phyloP scores from a whole-genome alignment of 2,329 filamentous ascomycete species.

The Xylaria arbuscula region DNA sequence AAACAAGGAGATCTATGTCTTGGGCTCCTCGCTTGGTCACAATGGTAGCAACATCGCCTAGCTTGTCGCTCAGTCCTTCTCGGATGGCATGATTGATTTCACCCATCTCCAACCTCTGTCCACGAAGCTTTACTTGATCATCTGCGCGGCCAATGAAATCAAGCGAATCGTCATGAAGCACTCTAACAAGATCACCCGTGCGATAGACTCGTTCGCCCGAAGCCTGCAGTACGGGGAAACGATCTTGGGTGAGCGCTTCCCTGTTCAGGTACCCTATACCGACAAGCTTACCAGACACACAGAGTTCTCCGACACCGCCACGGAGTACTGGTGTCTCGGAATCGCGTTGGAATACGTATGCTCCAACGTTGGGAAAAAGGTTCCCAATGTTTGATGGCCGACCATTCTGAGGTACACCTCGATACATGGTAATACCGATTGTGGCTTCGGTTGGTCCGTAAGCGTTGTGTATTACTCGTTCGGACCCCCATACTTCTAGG shows the following conservation, averaged over 20 bases:
- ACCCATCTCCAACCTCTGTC: constrained; percentile 87
- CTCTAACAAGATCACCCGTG: constrained; percentile 87
- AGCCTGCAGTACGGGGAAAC: constrained; percentile 73
- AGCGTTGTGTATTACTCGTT: constrained; percentile 87
- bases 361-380: constrained; percentile 88
- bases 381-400: constrained; percentile 88
- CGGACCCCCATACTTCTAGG: constrained; percentile 83
- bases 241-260: constrained; percentile 78
- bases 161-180: constrained; percentile 83
- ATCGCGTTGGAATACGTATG: constrained; percentile 77
- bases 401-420: constrained; percentile 80
- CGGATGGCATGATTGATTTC: constrained; percentile 90
- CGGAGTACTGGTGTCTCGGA: constrained; percentile 78
- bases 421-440: constrained; percentile 91
- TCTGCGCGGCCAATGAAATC: constrained; percentile 90
- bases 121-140: constrained; percentile 91
- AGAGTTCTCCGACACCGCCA: constrained; percentile 87
- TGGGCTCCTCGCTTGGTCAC: constrained; percentile 76
- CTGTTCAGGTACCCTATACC: constrained; percentile 90
- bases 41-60: constrained; percentile 80
- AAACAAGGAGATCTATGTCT: constrained; percentile 84
- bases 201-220: constrained; percentile 78
- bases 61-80: constrained; percentile 59
- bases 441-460: constrained; percentile 94
- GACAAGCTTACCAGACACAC: constrained; percentile 86